phyloP scores from a whole-genome alignment of 768 basidiomycete species.

The Tulasnella sp. region DNA sequence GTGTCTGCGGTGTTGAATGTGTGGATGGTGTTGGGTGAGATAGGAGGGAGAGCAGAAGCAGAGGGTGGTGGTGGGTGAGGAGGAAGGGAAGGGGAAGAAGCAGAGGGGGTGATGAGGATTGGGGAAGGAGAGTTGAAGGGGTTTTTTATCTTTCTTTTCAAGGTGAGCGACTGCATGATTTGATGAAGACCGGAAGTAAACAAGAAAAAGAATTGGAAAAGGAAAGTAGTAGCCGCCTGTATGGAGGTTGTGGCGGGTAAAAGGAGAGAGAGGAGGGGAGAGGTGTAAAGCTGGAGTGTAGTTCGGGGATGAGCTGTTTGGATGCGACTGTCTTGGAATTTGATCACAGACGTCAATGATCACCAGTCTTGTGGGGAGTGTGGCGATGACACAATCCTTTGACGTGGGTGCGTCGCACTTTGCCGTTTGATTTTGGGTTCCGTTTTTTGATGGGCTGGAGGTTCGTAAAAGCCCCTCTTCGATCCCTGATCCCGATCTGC shows the following conservation, averaged over 20 bases:
- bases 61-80: too few species aligned
- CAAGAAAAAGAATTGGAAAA: neutral
- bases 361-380: too few species aligned
- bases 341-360: neutral
- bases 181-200: neutral
- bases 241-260: neutral
- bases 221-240: neutral
- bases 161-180: neutral
- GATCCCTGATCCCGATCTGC: neutral
- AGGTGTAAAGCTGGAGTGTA: neutral
- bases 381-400: neutral
- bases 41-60: neutral
- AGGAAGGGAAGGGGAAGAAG: neutral
- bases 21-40: conserved; percentile 1
- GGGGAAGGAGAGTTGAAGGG: neutral
- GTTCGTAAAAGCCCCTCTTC: neutral
- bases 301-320: neutral
- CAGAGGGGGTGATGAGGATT: neutral
- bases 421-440: neutral
- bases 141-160: conserved; percentile 3
- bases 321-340: neutral
- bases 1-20: neutral
- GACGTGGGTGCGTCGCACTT: neutral
- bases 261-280: neutral
- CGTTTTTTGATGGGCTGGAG: neutral